These are phyloP conservation scores for Didymella sp. DNA, from an alignment of 2,329 filamentous ascomycete genomes.

Conservation along the genomic window DNA sequence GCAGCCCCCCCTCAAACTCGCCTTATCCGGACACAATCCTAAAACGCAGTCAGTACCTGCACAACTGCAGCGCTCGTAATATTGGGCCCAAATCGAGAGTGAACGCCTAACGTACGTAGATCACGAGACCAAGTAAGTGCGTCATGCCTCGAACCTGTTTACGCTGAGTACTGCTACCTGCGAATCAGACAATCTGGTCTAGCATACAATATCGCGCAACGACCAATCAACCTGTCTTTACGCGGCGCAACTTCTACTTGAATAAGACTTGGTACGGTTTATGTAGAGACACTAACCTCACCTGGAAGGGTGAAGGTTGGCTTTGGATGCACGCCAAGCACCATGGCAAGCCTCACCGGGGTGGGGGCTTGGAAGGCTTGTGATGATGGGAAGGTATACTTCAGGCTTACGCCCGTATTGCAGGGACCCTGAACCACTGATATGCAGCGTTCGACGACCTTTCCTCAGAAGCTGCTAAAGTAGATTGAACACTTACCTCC, in stretches of 20 bases:
- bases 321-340: slow-evolving; percentile 3
- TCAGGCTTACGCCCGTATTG: background rate
- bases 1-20: background rate
- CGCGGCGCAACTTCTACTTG: background rate
- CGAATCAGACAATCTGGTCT: background rate
- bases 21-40: slow-evolving; percentile 4
- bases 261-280: background rate
- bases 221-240: background rate
- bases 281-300: background rate
- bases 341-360: slow-evolving; percentile 1
- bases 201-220: background rate
- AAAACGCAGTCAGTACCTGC: slow-evolving; percentile 1
- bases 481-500: too few relatives aligned
- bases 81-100: background rate
- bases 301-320: too few relatives aligned
- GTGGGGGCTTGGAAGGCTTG: slow-evolving; percentile 5
- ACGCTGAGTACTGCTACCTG: background rate
- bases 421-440: background rate
- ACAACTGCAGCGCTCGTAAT: background rate
- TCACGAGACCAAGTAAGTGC: background rate
- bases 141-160: background rate
- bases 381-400: background rate
- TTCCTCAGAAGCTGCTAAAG: background rate
- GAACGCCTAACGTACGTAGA: slow-evolving; percentile 10
- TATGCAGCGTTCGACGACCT: background rate